These are phyloP conservation scores for Cyclocybe cylindracea DNA, from an alignment of 768 basidiomycete genomes.

Conservation along the genomic window DNA sequence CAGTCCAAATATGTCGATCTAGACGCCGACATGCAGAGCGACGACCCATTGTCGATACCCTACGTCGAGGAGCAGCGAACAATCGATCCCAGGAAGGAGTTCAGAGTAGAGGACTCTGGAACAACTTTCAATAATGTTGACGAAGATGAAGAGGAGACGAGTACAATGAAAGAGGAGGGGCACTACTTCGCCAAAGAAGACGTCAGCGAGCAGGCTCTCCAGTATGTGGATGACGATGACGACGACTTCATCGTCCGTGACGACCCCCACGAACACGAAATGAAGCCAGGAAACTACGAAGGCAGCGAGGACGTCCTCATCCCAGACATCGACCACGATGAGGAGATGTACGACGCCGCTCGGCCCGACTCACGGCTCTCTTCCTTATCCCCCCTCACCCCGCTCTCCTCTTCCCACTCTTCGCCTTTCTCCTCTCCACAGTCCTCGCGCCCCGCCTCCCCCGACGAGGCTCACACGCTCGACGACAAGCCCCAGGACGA, in stretches of 20 bases:
- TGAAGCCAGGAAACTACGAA: constrained; percentile 24
- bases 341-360: not conserved
- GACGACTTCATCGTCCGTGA: no score
- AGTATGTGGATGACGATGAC: no score
- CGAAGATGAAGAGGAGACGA: no score
- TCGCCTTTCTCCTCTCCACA: constrained; percentile 17
- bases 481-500: constrained; percentile 63
- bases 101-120: constrained; percentile 1
- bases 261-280: constrained; percentile 13
- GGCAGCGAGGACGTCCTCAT: constrained; percentile 16
- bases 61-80: constrained; percentile 6
- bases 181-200: no score
- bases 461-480: constrained; percentile 64
- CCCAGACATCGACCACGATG: no score
- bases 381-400: constrained; percentile 12
- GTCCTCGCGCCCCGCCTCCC: constrained; percentile 21
- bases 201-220: no score
- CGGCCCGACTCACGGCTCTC: constrained; percentile 9
- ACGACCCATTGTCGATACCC: constrained; percentile 37
- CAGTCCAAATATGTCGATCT: constrained; percentile 36
- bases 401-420: constrained; percentile 1
- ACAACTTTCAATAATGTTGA: constrained; percentile 9
- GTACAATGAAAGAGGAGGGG: no score
- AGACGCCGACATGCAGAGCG: constrained; percentile 53
- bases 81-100: constrained; percentile 3